Evolutionary conservation across 352 stramenopile genomes (phyloP), one percentile per base, ranked within the genome.

Genomic region (Paralagenidium karlingii): DNA sequence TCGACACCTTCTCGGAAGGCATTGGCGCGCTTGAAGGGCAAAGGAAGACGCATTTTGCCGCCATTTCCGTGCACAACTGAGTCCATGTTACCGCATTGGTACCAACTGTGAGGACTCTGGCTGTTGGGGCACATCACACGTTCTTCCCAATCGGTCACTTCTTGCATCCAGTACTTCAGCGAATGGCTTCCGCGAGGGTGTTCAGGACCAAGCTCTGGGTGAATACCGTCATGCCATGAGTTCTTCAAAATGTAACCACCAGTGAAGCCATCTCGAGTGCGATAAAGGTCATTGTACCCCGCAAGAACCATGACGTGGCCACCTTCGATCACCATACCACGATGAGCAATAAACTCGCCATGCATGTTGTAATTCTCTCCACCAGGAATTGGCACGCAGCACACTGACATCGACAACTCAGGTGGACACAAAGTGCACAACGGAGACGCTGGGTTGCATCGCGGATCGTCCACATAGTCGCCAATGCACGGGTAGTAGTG

Each of bases 221-320:
- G 60, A 19, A 78, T 68, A 24, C 68, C 63, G 30, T 84, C 67
- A 33, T 58, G 71, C 67, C 70, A 84, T 45, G 70, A 84, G 58
- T 84, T 84, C 55, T 84, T 84, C 26, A 84, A 55, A 38, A 84
- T 78, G 43, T 75, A 80, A 29, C 67, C 68, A 24, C 67, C 70
- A 0, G 63, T 80, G 47, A 58, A 75, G 43, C 70, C 68, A 31
- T 80, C 62, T 25, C 67, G 63, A 15, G 59, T 76, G 20, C 58
- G 66, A 47, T 62, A 82, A 16, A 74, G 40, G 24, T 83, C 69
- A 41, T 80, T 81, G 53, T 75, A 83, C 15, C 66, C 69, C 10
- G 75, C 63, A n/a, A 83, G 47, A 29, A 65, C 75, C 69, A 83
- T 83, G 5, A 58, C 69, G 37, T 83, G 69, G 2, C 66, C 66